Evolutionary conservation across 2,329 filamentous ascomycete genomes (phyloP).

Genomic region (Botrytis squamosa): DNA sequence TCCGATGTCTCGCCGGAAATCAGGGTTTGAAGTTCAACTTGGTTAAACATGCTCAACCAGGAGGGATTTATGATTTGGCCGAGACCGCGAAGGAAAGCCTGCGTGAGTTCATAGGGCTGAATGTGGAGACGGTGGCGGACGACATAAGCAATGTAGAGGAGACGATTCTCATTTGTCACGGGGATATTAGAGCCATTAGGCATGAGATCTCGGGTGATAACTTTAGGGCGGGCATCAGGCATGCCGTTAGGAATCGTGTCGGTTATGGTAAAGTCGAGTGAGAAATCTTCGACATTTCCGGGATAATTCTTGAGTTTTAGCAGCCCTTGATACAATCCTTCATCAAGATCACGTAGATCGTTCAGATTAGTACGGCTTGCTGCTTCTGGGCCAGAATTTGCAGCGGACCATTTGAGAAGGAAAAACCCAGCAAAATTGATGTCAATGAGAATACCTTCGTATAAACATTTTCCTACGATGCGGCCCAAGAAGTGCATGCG

Average conservation of each 20-base stretch:
- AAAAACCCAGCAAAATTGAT: constrained; percentile 94
- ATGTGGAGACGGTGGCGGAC: constrained; percentile 80
- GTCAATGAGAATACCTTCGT: constrained; percentile 93
- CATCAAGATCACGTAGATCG: constrained; percentile 88
- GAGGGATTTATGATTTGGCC: constrained; percentile 83
- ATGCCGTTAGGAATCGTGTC: constrained; percentile 58
- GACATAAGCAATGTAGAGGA: constrained; percentile 92
- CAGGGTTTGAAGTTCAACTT: constrained; percentile 87
- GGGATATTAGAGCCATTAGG: constrained; percentile 71
- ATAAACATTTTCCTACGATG: constrained; percentile 92
- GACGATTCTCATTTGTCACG: constrained; percentile 89
- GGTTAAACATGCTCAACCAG: constrained; percentile 99
- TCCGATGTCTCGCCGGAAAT: constrained; percentile 83
- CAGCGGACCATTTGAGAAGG: constrained; percentile 88
- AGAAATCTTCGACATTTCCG: constrained; percentile 76
- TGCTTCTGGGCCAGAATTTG: constrained; percentile 63
- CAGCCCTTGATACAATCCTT: constrained; percentile 85
- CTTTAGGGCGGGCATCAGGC: constrained; percentile 51
- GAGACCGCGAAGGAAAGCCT: constrained; percentile 83
- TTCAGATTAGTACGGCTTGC: constrained; percentile 91
- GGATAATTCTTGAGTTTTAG: constrained; percentile 79
- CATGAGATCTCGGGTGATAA: constrained; percentile 72
- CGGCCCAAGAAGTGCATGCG: constrained; percentile 90
- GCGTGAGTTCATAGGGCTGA: constrained; percentile 78
- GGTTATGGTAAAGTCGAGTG: constrained; percentile 84